phyloP scores from a whole-genome alignment of 2,329 filamentous ascomycete genomes.

The Trichoderma sp. region DNA sequence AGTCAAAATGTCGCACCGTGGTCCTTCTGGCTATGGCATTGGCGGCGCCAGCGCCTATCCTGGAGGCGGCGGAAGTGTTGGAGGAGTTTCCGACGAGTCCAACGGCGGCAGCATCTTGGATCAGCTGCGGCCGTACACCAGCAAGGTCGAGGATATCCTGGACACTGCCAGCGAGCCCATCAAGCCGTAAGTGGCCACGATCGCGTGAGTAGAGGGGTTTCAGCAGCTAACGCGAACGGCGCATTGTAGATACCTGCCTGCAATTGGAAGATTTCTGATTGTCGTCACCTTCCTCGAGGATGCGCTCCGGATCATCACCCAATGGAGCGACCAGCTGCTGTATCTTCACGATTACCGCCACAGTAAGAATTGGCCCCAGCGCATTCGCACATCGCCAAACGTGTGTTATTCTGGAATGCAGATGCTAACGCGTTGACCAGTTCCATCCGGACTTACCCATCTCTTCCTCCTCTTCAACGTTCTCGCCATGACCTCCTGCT shows the following conservation, averaged over 20 bases:
- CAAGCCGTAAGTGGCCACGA: constrained; percentile 70
- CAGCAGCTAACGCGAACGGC: not conserved
- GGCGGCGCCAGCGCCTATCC: constrained; percentile 71
- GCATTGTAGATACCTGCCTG: constrained; percentile 76
- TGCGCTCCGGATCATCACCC: constrained; percentile 91
- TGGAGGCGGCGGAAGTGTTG: constrained; percentile 53
- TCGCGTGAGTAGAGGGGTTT: not conserved
- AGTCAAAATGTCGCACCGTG: constrained; percentile 54
- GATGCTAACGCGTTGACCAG: constrained; percentile 51
- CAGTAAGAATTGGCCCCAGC: constrained; percentile 65
- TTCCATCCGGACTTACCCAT: constrained; percentile 86
- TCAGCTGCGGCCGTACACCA: constrained; percentile 89
- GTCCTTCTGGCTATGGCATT: constrained; percentile 81
- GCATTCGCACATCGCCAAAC: not conserved
- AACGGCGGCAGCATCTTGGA: constrained; percentile 66
- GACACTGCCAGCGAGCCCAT: constrained; percentile 87
- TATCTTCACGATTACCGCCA: constrained; percentile 92
- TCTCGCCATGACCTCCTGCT: constrained; percentile 81
- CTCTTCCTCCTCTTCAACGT: constrained; percentile 91
- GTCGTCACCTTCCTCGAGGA: constrained; percentile 99
- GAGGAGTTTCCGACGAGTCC: constrained; percentile 55
- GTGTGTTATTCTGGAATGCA: constrained; percentile 23
- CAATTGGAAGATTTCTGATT: constrained; percentile 95
- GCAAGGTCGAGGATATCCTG: constrained; percentile 95
- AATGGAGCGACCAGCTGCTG: constrained; percentile 93